Conservation (phyloP, 805 yeast genomes). For the Candida vartiovaarae region DNA sequence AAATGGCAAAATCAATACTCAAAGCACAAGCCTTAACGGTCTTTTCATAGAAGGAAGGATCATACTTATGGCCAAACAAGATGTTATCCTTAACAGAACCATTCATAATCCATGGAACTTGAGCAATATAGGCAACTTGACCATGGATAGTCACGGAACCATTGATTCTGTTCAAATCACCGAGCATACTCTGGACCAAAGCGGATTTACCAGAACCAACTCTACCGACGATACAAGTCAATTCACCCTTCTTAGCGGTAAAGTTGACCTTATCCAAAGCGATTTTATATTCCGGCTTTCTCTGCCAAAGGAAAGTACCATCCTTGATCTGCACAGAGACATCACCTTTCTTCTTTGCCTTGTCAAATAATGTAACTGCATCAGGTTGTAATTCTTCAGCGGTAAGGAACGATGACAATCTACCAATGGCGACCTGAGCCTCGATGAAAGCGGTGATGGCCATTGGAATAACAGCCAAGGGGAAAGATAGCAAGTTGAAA, state of each 20-base stretch:
- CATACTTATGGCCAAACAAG: conserved; percentile 80
- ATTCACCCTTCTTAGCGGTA: conserved; percentile 62
- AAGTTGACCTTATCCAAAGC: conserved; percentile 61
- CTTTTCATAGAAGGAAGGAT: conserved; percentile 69
- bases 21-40: conserved; percentile 89
- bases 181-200: conserved; percentile 68
- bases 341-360: conserved; percentile 53
- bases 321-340: conserved; percentile 52
- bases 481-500: conserved; percentile 85
- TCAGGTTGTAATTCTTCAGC: conserved; percentile 79
- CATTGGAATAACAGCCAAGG: conserved; percentile 87
- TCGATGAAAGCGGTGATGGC: conserved; percentile 82
- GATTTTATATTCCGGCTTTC: conserved; percentile 60
- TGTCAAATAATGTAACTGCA: conserved; percentile 49
- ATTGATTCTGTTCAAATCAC: conserved; percentile 69
- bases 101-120: conserved; percentile 95
- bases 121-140: conserved; percentile 81
- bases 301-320: conserved; percentile 75
- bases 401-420: conserved; percentile 68
- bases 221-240: conserved; percentile 80
- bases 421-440: conserved; percentile 73
- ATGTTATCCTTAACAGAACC: conserved; percentile 90
- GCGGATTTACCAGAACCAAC: conserved; percentile 92
- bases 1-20: conserved; percentile 62
- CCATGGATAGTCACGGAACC: conserved; percentile 75